These are phyloP conservation scores for Arthonia radiata DNA, from an alignment of 495 filamentous ascomycete genomes.

Conservation along the genomic window DNA sequence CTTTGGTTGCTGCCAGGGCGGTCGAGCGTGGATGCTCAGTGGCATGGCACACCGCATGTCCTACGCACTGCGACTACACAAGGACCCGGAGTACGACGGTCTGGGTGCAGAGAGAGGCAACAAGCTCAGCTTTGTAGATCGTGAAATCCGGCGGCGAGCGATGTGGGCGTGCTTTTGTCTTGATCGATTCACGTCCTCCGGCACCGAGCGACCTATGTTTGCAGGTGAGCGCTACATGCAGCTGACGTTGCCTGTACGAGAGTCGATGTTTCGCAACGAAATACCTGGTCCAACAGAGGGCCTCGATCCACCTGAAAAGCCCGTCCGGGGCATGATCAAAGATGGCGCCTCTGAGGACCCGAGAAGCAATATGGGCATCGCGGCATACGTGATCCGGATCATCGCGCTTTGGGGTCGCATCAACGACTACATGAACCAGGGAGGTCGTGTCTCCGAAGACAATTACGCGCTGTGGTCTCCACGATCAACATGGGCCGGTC, in stretches of 20 bases:
- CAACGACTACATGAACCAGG: slow-evolving; percentile 73
- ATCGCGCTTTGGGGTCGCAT: slow-evolving; percentile 78
- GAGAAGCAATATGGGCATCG: slow-evolving; percentile 76
- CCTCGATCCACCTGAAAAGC: slow-evolving; percentile 43
- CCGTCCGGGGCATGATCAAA: slow-evolving; percentile 31
- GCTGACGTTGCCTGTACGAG: slow-evolving; percentile 75
- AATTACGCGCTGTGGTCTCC: slow-evolving; percentile 50
- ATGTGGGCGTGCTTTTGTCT: slow-evolving; percentile 98
- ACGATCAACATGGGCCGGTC: slow-evolving; percentile 44
- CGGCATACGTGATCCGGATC: slow-evolving; percentile 69
- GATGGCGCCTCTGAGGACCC: slow-evolving; percentile 42
- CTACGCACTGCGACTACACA: slow-evolving; percentile 81
- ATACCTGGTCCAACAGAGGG: slow-evolving; percentile 74
- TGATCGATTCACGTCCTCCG: slow-evolving; percentile 93
- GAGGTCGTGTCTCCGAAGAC: slow-evolving; percentile 59
- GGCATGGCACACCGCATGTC: slow-evolving; percentile 94
- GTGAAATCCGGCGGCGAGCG: slow-evolving; percentile 71
- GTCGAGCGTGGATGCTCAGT: slow-evolving; percentile 81
- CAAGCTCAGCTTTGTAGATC: slow-evolving; percentile 69
- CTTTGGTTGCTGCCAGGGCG: slow-evolving; percentile 91
- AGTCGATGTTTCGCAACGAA: slow-evolving; percentile 74
- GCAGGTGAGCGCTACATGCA: slow-evolving; percentile 71
- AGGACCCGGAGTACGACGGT: slow-evolving; percentile 75
- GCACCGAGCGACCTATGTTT: slow-evolving; percentile 81
- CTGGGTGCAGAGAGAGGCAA: slow-evolving; percentile 34